Evolutionary conservation across 192 early-diverging fungal species (phyloP).

Genomic region (Coemansia aciculifera): DNA sequence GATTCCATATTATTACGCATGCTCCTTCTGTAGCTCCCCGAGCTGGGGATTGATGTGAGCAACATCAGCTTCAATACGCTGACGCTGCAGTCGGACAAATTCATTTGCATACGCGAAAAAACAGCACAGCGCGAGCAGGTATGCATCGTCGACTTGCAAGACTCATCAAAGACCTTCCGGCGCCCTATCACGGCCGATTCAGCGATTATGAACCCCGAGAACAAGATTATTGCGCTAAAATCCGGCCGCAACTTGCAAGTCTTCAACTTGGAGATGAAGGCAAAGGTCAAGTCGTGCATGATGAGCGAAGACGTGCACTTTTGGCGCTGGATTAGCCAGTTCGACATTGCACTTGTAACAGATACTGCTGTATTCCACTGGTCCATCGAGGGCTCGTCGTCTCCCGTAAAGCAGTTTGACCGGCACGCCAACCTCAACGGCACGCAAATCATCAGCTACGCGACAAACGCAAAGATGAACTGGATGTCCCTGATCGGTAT

Average conservation of each 20-base stretch:
- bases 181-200: conserved; percentile 96
- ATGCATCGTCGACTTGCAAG: conserved; percentile 91
- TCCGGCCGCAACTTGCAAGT: conserved; percentile 91
- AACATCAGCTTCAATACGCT: conserved; percentile 97
- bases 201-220: conserved; percentile 95
- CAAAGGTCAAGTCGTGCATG: conserved; percentile 89
- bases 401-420: conserved; percentile 91
- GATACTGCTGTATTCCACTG: conserved; percentile 91
- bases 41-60: conserved; percentile 84
- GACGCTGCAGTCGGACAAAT: conserved; percentile 97
- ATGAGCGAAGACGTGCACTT: conserved; percentile 90
- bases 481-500: conserved; percentile 97
- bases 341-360: conserved; percentile 86
- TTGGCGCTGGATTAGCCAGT: conserved; percentile 94
- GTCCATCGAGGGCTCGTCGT: conserved; percentile 89
- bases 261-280: conserved; percentile 94
- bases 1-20: neutral
- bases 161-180: conserved; percentile 78
- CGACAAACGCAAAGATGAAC: conserved; percentile 84
- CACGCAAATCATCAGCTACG: conserved; percentile 96
- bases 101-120: conserved; percentile 95
- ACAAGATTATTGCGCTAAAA: conserved; percentile 95
- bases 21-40: conserved; percentile 69
- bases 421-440: conserved; percentile 78
- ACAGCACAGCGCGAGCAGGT: conserved; percentile 85